phyloP scores from a whole-genome alignment of 495 filamentous ascomycete species.

The Xylaria sp. region DNA sequence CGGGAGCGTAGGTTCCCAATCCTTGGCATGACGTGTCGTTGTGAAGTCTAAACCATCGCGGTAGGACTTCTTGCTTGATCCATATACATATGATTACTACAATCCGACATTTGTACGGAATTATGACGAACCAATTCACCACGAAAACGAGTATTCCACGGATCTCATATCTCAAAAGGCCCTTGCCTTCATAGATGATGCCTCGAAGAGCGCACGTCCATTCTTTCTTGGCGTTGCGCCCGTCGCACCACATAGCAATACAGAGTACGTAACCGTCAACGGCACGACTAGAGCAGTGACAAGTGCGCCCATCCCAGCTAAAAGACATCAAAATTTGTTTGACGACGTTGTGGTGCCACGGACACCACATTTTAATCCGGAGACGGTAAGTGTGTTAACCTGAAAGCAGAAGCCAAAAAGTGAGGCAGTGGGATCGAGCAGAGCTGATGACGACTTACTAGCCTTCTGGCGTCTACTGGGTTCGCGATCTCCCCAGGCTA shows the following conservation, averaged over 20 bases:
- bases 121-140: constrained; percentile 53
- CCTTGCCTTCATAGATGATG: constrained; percentile 61
- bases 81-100: constrained; percentile 64
- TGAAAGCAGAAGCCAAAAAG: background rate
- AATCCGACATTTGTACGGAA: constrained; percentile 64
- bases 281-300: background rate
- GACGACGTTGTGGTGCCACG: constrained; percentile 32
- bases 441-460: constrained; percentile 16
- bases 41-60: background rate
- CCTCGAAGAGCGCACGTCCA: constrained; percentile 51
- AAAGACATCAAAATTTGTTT: constrained; percentile 43
- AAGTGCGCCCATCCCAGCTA: constrained; percentile 43
- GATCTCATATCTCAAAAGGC: constrained; percentile 64
- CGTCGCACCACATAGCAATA: constrained; percentile 61
- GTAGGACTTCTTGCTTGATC: constrained; percentile 64
- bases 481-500: constrained; percentile 45
- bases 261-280: constrained; percentile 25
- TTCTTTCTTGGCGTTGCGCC: constrained; percentile 65
- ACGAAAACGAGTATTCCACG: constrained; percentile 55
- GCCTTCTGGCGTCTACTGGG: constrained; percentile 4
- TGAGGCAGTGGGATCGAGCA: background rate
- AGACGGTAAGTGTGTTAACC: background rate
- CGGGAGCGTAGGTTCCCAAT: constrained; percentile 20
- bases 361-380: constrained; percentile 7
- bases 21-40: background rate